Percentiles rank a stretch among this genome's conserved stretches.
These are phyloP conservation scores for Penicillium psychrofluorescens DNA, from an alignment of 495 filamentous ascomycete genomes.

Conservation along the genomic window DNA sequence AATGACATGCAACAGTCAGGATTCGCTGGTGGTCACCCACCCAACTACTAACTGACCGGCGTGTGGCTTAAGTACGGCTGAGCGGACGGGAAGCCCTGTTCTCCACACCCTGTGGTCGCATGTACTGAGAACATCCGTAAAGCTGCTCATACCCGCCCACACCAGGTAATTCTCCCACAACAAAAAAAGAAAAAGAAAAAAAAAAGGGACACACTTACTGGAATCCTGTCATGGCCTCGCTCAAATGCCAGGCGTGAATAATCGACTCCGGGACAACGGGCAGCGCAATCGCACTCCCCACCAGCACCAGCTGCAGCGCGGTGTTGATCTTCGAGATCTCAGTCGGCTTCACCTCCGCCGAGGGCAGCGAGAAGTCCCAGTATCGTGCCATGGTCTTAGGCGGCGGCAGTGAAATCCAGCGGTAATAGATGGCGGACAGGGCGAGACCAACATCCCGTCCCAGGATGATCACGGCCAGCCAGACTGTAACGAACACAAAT, in stretches of 20 bases:
- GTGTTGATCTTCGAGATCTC: slow-evolving; percentile 88
- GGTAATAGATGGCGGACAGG: slow-evolving; percentile 88
- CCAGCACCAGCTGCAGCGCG: slow-evolving; percentile 67
- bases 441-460: slow-evolving; percentile 82
- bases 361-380: slow-evolving; percentile 94
- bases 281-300: slow-evolving; percentile 68
- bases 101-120: slow-evolving; percentile 44
- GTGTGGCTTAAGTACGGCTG: slow-evolving; percentile 45
- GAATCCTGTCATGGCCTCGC: slow-evolving; percentile 50
- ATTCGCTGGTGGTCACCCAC: slow-evolving; percentile 46
- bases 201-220: slow-evolving; percentile 51
- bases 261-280: slow-evolving; percentile 51
- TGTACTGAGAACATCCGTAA: slow-evolving; percentile 13
- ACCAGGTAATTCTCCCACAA: not conserved
- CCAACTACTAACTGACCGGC: slow-evolving; percentile 42
- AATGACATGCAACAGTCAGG: slow-evolving; percentile 37
- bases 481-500: slow-evolving; percentile 43
- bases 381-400: slow-evolving; percentile 91
- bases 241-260: slow-evolving; percentile 42
- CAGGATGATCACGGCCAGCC: slow-evolving; percentile 80
- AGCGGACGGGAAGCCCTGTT: slow-evolving; percentile 44
- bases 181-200: not conserved
- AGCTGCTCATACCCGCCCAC: slow-evolving; percentile 5
- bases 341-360: slow-evolving; percentile 88
- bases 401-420: slow-evolving; percentile 85